Evolutionary conservation across 805 yeast species (phyloP).

Genomic region (Kodamaea kakaduensis): DNA sequence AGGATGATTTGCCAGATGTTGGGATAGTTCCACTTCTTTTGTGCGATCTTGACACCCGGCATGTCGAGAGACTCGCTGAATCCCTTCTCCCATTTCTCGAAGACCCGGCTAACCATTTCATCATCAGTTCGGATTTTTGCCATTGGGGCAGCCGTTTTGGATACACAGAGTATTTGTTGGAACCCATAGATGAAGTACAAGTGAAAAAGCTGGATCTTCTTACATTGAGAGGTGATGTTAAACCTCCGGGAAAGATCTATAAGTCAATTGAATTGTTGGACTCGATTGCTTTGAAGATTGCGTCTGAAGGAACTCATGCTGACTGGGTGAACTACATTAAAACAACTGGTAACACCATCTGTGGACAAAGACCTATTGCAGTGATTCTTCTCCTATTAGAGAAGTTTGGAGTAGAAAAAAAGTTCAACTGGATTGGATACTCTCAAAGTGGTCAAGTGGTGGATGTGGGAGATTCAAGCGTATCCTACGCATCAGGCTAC

Average conservation of each 20-base stretch:
- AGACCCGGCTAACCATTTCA: slow-evolving; percentile 59
- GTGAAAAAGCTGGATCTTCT: slow-evolving; percentile 4
- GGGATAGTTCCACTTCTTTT: slow-evolving; percentile 62
- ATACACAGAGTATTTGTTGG: slow-evolving; percentile 34
- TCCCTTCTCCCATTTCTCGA: slow-evolving; percentile 50
- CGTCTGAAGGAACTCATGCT: slow-evolving; percentile 50
- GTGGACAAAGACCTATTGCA: slow-evolving; percentile 84
- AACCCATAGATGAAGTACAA: neutral
- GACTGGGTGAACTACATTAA: slow-evolving; percentile 66
- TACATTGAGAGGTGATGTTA: neutral
- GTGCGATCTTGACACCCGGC: slow-evolving; percentile 50
- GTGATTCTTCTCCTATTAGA: slow-evolving; percentile 58
- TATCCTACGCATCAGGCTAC: slow-evolving; percentile 86
- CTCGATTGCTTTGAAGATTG: slow-evolving; percentile 60
- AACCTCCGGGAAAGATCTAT: slow-evolving; percentile 47
- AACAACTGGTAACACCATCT: slow-evolving; percentile 80
- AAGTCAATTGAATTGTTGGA: slow-evolving; percentile 75
- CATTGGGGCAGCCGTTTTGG: slow-evolving; percentile 71
- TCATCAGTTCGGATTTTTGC: slow-evolving; percentile 87
- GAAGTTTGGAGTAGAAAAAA: slow-evolving; percentile 15
- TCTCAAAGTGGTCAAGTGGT: slow-evolving; percentile 64
- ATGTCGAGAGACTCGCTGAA: slow-evolving; percentile 44
- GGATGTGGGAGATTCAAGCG: slow-evolving; percentile 62
- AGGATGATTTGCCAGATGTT: slow-evolving; percentile 48
- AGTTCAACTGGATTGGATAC: slow-evolving; percentile 72